Evolutionary conservation across 2,329 filamentous ascomycete genomes (phyloP).

Genomic region (Ceratocystis alfenasii): DNA sequence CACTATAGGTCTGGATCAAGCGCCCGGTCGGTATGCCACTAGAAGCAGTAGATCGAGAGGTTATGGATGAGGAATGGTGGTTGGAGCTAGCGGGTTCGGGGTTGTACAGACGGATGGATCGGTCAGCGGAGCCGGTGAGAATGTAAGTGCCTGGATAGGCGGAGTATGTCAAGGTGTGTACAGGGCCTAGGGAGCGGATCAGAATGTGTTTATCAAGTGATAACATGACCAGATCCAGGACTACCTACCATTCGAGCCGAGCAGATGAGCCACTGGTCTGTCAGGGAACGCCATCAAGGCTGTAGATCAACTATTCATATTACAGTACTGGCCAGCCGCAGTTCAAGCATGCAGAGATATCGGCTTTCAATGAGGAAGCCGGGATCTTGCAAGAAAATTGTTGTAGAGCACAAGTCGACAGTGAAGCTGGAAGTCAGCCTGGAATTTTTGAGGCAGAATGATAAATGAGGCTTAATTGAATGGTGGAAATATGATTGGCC

Average conservation of each 20-base stretch:
- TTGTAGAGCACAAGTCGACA: background rate
- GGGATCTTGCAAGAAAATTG: background rate
- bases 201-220: background rate
- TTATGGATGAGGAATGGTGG: slow-evolving; percentile 22
- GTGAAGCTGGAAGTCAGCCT: background rate
- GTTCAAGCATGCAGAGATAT: background rate
- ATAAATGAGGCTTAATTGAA: background rate
- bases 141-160: slow-evolving; percentile 63
- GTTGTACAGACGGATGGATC: slow-evolving; percentile 77
- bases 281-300: slow-evolving; percentile 36
- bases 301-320: slow-evolving; percentile 8
- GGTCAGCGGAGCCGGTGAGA: slow-evolving; percentile 76
- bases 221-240: background rate
- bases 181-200: slow-evolving; percentile 41
- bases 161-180: slow-evolving; percentile 63
- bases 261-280: slow-evolving; percentile 42
- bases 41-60: background rate
- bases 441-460: background rate
- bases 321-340: background rate
- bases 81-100: slow-evolving; percentile 42
- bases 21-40: slow-evolving; percentile 36
- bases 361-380: background rate
- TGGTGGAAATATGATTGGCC: background rate
- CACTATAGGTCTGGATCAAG: slow-evolving; percentile 77
- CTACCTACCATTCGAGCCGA: slow-evolving; percentile 46